These are phyloP conservation scores for Wickerhamiella azyma DNA, from an alignment of 805 yeast species.

Conservation along the genomic window DNA sequence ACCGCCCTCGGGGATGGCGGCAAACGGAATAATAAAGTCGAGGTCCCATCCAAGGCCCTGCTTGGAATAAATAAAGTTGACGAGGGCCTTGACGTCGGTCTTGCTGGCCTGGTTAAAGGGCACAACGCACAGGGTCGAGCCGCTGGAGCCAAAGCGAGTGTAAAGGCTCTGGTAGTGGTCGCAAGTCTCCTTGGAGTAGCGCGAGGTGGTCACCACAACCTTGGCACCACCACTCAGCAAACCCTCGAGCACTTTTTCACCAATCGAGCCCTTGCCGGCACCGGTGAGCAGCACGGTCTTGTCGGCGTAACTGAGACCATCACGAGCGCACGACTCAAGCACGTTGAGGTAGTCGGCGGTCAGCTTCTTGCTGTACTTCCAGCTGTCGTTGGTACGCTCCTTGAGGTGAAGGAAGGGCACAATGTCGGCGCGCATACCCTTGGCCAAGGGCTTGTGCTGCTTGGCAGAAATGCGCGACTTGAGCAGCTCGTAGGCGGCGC, in stretches of 20 bases:
- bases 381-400: slow-evolving; percentile 56
- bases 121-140: slow-evolving; percentile 85
- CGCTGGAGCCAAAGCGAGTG: slow-evolving; percentile 83
- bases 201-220: slow-evolving; percentile 89
- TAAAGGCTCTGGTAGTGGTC: slow-evolving; percentile 92
- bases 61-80: slow-evolving; percentile 66
- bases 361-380: slow-evolving; percentile 72
- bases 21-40: slow-evolving; percentile 92
- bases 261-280: slow-evolving; percentile 98
- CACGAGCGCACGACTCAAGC: slow-evolving; percentile 84
- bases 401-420: slow-evolving; percentile 91
- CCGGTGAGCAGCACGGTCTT: slow-evolving; percentile 89
- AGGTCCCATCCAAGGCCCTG: slow-evolving; percentile 77
- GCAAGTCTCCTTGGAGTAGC: slow-evolving; percentile 86
- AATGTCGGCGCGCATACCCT: slow-evolving; percentile 39
- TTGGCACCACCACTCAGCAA: slow-evolving; percentile 95
- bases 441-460: slow-evolving; percentile 9
- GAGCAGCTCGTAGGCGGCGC: slow-evolving; percentile 18
- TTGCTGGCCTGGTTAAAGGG: slow-evolving; percentile 98
- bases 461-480: slow-evolving; percentile 13
- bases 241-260: slow-evolving; percentile 93
- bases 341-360: slow-evolving; percentile 76
- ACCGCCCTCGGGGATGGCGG: slow-evolving; percentile 98
- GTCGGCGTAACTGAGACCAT: slow-evolving; percentile 80
- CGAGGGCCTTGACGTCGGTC: slow-evolving; percentile 78